These are phyloP conservation scores for Xylaria sp. DNA, from an alignment of 2,329 filamentous ascomycete species.

Conservation along the genomic window DNA sequence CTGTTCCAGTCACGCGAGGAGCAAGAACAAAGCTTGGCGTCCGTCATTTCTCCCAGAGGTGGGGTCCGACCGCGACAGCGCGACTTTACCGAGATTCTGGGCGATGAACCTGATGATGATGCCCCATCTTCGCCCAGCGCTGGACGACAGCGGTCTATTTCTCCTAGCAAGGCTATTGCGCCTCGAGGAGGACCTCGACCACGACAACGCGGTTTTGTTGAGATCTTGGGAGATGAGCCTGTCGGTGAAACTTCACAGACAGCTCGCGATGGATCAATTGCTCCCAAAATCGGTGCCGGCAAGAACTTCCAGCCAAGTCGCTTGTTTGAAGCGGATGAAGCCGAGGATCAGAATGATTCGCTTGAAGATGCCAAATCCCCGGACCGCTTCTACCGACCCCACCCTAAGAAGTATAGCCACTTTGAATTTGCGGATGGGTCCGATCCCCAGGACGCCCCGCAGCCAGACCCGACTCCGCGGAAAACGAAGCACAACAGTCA, in stretches of 20 bases:
- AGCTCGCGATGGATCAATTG: conserved; percentile 58
- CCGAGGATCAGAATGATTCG: conserved; percentile 55
- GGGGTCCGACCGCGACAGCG: conserved; percentile 72
- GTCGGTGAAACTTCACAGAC: conserved; percentile 51
- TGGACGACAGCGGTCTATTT: conserved; percentile 58
- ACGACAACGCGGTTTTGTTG: conserved; percentile 74
- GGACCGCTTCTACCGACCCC: conserved; percentile 67
- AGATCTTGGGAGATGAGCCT: conserved; percentile 73
- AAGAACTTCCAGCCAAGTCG: conserved; percentile 73
- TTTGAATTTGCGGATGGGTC: conserved; percentile 81
- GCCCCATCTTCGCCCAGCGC: conserved; percentile 51
- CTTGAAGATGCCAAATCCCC: conserved; percentile 55
- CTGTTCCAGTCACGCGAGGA: conserved; percentile 78
- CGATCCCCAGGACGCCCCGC: conserved; percentile 61
- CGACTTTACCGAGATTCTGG: conserved; percentile 77
- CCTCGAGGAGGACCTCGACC: conserved; percentile 56
- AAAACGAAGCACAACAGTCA: conserved; percentile 76
- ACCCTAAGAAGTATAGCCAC: conserved; percentile 85
- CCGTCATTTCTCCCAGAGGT: conserved; percentile 71
- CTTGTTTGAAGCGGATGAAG: conserved; percentile 71
- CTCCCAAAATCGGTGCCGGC: conserved; percentile 64
- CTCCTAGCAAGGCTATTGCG: conserved; percentile 48
- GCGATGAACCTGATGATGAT: conserved; percentile 58
- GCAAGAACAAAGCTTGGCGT: conserved; percentile 61
- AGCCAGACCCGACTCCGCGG: conserved; percentile 56